phyloP scores from a whole-genome alignment of 2,329 filamentous ascomycete species.

The Rutstroemia sydowiana region DNA sequence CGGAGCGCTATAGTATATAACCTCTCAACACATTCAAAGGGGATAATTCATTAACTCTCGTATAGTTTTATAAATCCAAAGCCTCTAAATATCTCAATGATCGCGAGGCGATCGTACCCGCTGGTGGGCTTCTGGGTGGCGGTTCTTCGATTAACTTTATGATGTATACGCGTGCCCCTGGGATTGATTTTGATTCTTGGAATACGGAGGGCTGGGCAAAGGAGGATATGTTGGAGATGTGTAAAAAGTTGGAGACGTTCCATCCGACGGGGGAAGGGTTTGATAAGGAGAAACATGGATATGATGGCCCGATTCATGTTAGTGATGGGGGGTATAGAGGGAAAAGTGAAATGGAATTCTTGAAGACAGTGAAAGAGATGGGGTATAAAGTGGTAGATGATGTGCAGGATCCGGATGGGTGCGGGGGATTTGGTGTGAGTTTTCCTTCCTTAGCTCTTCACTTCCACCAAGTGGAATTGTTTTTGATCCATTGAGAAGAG shows the following conservation, averaged over 20 bases:
- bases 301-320: conserved; percentile 47
- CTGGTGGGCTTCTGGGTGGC: conserved; percentile 50
- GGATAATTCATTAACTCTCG: background rate
- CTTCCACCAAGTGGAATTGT: too few relatives aligned
- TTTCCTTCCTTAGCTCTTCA: background rate
- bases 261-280: conserved; percentile 19
- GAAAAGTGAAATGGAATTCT: conserved; percentile 41
- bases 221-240: conserved; percentile 44
- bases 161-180: conserved; percentile 42
- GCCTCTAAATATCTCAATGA: conserved; percentile 38
- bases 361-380: conserved; percentile 39
- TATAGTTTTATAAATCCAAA: conserved; percentile 44
- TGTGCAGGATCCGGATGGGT: conserved; percentile 42
- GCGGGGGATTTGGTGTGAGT: conserved; percentile 30
- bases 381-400: conserved; percentile 48
- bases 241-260: conserved; percentile 53
- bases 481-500: background rate
- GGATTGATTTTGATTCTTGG: conserved; percentile 45
- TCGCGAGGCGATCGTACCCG: conserved; percentile 36
- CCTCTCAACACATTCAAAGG: background rate
- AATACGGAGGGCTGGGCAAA: conserved; percentile 43
- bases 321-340: conserved; percentile 42
- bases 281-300: conserved; percentile 39
- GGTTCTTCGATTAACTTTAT: conserved; percentile 54
- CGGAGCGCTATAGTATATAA: conserved; percentile 35